phyloP scores from a whole-genome alignment of 2,329 filamentous ascomycete species.

The Bipolaris gigantea region DNA sequence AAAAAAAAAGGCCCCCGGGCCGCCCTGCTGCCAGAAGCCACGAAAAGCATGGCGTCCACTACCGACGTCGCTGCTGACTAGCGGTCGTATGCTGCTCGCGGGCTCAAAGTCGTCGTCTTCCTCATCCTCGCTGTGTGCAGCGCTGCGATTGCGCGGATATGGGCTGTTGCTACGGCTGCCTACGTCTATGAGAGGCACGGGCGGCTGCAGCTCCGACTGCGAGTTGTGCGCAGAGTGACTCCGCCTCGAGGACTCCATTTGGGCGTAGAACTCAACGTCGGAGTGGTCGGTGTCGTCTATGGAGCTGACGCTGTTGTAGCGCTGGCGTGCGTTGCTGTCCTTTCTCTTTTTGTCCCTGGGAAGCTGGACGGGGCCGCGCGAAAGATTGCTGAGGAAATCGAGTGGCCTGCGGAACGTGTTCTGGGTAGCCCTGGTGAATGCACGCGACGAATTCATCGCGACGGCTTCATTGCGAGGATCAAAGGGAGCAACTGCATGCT shows the following conservation, averaged over 20 bases:
- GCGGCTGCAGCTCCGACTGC: constrained; percentile 43
- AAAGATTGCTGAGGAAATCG: constrained; percentile 40
- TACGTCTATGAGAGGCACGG: constrained; percentile 51
- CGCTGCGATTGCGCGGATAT: constrained; percentile 47
- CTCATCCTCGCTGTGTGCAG: constrained; percentile 52
- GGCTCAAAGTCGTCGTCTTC: constrained; percentile 50
- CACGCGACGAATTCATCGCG: constrained; percentile 41
- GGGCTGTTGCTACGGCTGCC: constrained; percentile 48
- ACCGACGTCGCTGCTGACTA: constrained; percentile 41
- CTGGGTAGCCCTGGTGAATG: constrained; percentile 37
- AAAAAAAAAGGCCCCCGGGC: constrained; percentile 54
- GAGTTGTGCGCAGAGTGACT: constrained; percentile 38
- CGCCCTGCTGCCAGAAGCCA: constrained; percentile 46
- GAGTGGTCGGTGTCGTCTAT: constrained; percentile 43
- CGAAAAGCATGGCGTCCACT: constrained; percentile 20
- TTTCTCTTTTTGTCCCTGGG: constrained; percentile 23
- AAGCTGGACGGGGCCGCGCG: constrained; percentile 22
- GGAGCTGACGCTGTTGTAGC: constrained; percentile 39
- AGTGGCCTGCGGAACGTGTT: constrained; percentile 41
- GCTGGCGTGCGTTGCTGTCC: constrained; percentile 29
- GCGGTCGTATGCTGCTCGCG: constrained; percentile 43
- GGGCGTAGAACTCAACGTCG: constrained; percentile 40
- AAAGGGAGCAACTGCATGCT: constrained; percentile 27
- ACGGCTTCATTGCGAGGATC: constrained; percentile 22
- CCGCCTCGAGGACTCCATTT: constrained; percentile 30